Percentiles rank a stretch among this genome's conserved stretches.
Evolutionary conservation across 2,329 filamentous ascomycete genomes (phyloP).

Genomic region (Didymella segeticola): DNA sequence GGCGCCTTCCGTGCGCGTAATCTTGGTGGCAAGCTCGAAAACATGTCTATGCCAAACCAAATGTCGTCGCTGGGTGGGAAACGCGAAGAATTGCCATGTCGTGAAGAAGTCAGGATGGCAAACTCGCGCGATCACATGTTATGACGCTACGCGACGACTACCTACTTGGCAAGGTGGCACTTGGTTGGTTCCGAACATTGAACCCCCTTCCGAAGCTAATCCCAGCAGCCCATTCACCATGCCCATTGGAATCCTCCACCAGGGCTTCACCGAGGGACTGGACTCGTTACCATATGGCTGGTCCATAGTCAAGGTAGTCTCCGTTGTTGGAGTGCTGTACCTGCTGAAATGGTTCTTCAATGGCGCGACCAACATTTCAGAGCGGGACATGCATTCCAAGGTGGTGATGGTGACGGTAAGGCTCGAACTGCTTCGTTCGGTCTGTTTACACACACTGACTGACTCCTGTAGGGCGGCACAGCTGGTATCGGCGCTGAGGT

Average conservation of each 20-base stretch:
- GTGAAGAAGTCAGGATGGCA: background rate
- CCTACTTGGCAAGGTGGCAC: conserved; percentile 32
- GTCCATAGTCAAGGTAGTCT: conserved; percentile 59
- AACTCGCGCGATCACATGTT: conserved; percentile 6
- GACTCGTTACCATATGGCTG: conserved; percentile 61
- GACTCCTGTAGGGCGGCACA: conserved; percentile 72
- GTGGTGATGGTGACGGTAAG: conserved; percentile 89
- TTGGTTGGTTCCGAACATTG: conserved; percentile 33
- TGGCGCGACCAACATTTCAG: conserved; percentile 75
- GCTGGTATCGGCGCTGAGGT: conserved; percentile 86
- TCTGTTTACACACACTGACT: conserved; percentile 23
- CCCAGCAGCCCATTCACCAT: conserved; percentile 51
- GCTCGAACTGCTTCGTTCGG: conserved; percentile 12
- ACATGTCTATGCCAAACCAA: background rate
- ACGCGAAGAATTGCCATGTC: background rate
- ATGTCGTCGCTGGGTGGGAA: background rate
- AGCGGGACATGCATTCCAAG: conserved; percentile 89
- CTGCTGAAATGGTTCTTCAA: conserved; percentile 77
- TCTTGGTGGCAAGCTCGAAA: background rate
- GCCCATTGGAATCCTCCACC: conserved; percentile 66
- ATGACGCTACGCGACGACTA: conserved; percentile 15
- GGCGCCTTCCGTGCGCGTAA: background rate
- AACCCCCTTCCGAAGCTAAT: conserved; percentile 29
- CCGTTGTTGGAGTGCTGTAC: conserved; percentile 60
- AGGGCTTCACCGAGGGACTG: conserved; percentile 62